These are phyloP conservation scores for Lentinus brumalis DNA, from an alignment of 768 basidiomycete genomes.

Conservation along the genomic window DNA sequence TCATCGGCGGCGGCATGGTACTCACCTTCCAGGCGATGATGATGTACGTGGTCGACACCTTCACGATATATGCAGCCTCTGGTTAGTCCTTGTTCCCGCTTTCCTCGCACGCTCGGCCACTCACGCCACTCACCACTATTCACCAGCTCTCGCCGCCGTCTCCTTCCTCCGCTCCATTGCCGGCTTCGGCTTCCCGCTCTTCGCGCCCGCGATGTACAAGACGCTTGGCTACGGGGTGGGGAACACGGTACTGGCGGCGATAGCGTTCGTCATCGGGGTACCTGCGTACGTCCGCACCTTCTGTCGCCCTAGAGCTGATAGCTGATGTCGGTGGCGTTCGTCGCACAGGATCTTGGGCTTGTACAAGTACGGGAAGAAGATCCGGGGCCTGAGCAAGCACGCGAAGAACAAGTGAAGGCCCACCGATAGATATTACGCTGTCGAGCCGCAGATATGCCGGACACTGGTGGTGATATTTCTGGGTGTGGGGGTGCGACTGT, in stretches of 20 bases:
- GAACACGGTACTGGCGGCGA: constrained; percentile 59
- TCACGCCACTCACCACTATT: constrained; percentile 12
- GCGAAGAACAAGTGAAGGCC: constrained; percentile 1
- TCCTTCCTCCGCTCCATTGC: constrained; percentile 62
- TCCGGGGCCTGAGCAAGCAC: constrained; percentile 36
- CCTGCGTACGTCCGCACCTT: constrained; percentile 38
- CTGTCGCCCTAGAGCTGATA: constrained; percentile 9
- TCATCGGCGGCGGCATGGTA: constrained; percentile 59
- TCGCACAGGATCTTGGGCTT: constrained; percentile 40
- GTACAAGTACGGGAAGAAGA: constrained; percentile 47
- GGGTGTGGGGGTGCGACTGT: too few species aligned
- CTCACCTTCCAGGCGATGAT: constrained; percentile 65
- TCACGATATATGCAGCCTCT: constrained; percentile 68
- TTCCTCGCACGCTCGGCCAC: constrained; percentile 44
- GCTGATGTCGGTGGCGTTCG: constrained; percentile 25
- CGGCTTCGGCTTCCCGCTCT: constrained; percentile 76
- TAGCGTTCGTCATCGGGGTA: constrained; percentile 59
- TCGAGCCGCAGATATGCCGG: too few species aligned
- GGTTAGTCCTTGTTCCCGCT: constrained; percentile 55
- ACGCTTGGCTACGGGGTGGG: constrained; percentile 71
- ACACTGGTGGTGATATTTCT: too few species aligned
- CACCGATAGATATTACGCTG: background rate
- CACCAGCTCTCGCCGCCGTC: constrained; percentile 61
- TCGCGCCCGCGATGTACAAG: constrained; percentile 67
- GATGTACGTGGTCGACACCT: constrained; percentile 68